phyloP scores from a whole-genome alignment of 2,329 filamentous ascomycete species.

The Calonectria fujianensis region DNA sequence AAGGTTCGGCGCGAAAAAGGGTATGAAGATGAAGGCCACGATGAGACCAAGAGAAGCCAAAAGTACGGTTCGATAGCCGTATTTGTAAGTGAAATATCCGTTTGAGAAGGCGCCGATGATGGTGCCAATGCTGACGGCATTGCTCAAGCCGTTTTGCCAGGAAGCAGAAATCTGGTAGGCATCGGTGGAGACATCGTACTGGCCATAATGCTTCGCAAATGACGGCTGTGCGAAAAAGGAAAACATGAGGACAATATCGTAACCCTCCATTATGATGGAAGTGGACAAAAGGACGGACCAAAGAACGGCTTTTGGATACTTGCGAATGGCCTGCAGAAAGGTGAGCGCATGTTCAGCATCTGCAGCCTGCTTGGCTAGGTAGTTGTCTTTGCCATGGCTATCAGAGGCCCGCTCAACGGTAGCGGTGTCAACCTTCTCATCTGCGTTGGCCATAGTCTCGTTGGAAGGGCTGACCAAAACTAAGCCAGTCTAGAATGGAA shows the following conservation, averaged over 20 bases:
- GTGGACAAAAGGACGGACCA: slow-evolving; percentile 35
- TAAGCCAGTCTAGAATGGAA: no score
- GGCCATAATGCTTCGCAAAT: slow-evolving; percentile 30
- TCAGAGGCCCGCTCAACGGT: no score
- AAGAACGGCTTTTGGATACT: slow-evolving; percentile 32
- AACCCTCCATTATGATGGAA: slow-evolving; percentile 39
- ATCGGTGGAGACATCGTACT: not conserved
- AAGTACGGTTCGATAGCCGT: slow-evolving; percentile 25
- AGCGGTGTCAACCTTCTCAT: no score
- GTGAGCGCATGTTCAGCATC: slow-evolving; percentile 19
- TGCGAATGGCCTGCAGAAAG: slow-evolving; percentile 26
- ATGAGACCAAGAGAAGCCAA: slow-evolving; percentile 7
- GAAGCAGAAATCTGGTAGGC: slow-evolving; percentile 9
- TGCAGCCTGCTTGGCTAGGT: slow-evolving; percentile 39
- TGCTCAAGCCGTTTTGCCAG: slow-evolving; percentile 27
- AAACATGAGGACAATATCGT: slow-evolving; percentile 30
- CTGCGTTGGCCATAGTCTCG: no score
- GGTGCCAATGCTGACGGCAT: slow-evolving; percentile 22
- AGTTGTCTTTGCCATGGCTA: slow-evolving; percentile 23
- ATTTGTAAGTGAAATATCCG: slow-evolving; percentile 26
- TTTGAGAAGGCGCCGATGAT: slow-evolving; percentile 31
- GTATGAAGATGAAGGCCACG: slow-evolving; percentile 27
- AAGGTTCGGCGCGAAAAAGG: slow-evolving; percentile 25
- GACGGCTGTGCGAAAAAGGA: slow-evolving; percentile 35
- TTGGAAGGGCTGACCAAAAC: no score